A percentile compares a stretch with the other conserved stretches of the same genome.
Conservation (phyloP, 2,329 filamentous ascomycete genomes). For the Colletotrichum eleusines region DNA sequence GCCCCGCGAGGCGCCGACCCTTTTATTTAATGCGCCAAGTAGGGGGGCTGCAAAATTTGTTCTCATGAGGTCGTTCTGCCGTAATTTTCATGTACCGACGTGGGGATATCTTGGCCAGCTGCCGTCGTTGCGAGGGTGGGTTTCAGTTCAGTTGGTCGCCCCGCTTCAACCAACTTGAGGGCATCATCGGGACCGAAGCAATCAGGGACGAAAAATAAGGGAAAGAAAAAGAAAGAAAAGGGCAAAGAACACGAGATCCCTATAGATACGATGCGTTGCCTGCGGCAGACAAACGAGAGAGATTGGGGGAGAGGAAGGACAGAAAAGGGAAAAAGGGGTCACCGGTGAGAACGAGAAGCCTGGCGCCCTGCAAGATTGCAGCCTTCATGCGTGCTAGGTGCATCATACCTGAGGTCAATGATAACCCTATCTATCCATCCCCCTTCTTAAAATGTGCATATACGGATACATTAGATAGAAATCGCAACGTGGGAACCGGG, state of each 20-base stretch:
- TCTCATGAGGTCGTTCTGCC: slow-evolving; percentile 40
- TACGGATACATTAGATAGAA: no score
- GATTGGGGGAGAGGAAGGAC: neutral
- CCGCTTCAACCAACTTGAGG: slow-evolving; percentile 34
- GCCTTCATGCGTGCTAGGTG: neutral
- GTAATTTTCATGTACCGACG: slow-evolving; percentile 39
- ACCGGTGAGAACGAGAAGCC: neutral
- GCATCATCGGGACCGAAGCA: slow-evolving; percentile 32
- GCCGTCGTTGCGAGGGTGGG: slow-evolving; percentile 33
- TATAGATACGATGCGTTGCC: neutral
- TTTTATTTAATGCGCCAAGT: slow-evolving; percentile 26
- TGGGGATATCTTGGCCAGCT: slow-evolving; percentile 36
- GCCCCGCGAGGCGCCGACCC: neutral
- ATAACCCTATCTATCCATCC: neutral
- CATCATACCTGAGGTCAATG: slow-evolving; percentile 6
- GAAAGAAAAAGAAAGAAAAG: no score
- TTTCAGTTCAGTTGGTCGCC: slow-evolving; percentile 36
- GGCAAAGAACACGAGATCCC: neutral
- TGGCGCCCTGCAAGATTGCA: slow-evolving; percentile 4
- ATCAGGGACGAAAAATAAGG: neutral
- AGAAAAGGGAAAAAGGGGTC: neutral
- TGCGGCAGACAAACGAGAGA: neutral
- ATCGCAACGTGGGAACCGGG: slow-evolving; percentile 1
- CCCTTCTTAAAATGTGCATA: neutral
- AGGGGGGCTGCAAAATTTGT: slow-evolving; percentile 10